phyloP scores from a whole-genome alignment of 768 basidiomycete species.

The Cyathus striatus region DNA sequence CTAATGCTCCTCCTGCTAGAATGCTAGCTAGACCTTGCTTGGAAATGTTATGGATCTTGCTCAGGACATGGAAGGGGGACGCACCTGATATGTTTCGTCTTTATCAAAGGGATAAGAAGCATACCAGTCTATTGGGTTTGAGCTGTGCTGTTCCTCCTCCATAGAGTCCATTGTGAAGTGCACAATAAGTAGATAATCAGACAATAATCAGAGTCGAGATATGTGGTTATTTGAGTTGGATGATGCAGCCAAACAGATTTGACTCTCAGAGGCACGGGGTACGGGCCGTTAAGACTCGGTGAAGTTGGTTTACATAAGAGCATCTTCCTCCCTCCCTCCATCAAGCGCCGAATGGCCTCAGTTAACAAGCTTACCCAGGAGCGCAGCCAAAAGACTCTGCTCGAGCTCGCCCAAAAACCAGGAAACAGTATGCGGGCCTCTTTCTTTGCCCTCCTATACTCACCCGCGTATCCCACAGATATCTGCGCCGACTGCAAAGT shows the following conservation, averaged over 20 bases:
- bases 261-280: too few relatives aligned
- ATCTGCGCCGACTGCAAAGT: slow-evolving; percentile 89
- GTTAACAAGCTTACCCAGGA: slow-evolving; percentile 62
- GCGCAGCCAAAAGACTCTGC: slow-evolving; percentile 57
- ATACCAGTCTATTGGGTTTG: slow-evolving; percentile 22
- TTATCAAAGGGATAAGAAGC: slow-evolving; percentile 44
- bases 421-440: slow-evolving; percentile 67
- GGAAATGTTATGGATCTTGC: too few relatives aligned
- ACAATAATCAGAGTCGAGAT: too few relatives aligned
- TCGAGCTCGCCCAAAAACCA: slow-evolving; percentile 65
- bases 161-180: too few relatives aligned
- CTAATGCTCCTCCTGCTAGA: slow-evolving; percentile 33
- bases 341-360: slow-evolving; percentile 4
- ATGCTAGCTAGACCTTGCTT: slow-evolving; percentile 69
- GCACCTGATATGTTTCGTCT: slow-evolving; percentile 59
- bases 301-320: slow-evolving; percentile 1
- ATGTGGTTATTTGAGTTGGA: too few relatives aligned
- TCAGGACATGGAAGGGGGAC: too few relatives aligned
- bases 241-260: too few relatives aligned
- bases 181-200: too few relatives aligned
- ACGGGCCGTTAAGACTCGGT: neutral
- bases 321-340: slow-evolving; percentile 2
- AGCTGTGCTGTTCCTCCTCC: too few relatives aligned
- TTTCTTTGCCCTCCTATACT: too few relatives aligned
- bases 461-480: too few relatives aligned